These are phyloP conservation scores for Xylariaceae sp. DNA, from an alignment of 2,329 filamentous ascomycete species.

Conservation along the genomic window DNA sequence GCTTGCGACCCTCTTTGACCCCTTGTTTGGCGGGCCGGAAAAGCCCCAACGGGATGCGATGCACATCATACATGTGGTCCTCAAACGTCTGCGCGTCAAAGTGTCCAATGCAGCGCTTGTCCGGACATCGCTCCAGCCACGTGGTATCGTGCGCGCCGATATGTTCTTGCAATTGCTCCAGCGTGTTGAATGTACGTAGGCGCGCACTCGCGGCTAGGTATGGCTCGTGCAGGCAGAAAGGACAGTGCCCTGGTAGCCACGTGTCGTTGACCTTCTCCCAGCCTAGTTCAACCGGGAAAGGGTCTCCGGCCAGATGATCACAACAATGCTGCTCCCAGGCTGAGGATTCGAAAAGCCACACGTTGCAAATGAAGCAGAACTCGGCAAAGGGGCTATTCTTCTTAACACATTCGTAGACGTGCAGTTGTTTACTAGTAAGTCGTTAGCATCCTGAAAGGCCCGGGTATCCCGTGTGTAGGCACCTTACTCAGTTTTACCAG, in stretches of 20 bases:
- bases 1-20: background rate
- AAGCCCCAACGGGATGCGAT: slow-evolving; percentile 1
- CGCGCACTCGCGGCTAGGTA: background rate
- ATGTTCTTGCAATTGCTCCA: background rate
- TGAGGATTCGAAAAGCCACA: background rate
- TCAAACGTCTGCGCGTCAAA: background rate
- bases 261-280: slow-evolving; percentile 1
- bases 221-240: background rate
- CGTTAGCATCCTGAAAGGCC: background rate
- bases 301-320: background rate
- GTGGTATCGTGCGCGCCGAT: background rate
- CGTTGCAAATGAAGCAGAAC: slow-evolving; percentile 3
- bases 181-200: background rate
- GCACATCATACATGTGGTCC: slow-evolving; percentile 1
- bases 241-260: background rate
- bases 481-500: too few relatives aligned
- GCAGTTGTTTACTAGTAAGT: background rate
- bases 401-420: slow-evolving; percentile 2
- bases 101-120: background rate
- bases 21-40: background rate
- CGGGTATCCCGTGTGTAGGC: background rate
- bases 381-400: slow-evolving; percentile 1
- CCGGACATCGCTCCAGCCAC: background rate
- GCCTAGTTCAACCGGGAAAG: background rate
- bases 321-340: background rate